Evolutionary conservation across 371 early-diverging fungal species (phyloP).

Genomic region (Nematocida homosporus): DNA sequence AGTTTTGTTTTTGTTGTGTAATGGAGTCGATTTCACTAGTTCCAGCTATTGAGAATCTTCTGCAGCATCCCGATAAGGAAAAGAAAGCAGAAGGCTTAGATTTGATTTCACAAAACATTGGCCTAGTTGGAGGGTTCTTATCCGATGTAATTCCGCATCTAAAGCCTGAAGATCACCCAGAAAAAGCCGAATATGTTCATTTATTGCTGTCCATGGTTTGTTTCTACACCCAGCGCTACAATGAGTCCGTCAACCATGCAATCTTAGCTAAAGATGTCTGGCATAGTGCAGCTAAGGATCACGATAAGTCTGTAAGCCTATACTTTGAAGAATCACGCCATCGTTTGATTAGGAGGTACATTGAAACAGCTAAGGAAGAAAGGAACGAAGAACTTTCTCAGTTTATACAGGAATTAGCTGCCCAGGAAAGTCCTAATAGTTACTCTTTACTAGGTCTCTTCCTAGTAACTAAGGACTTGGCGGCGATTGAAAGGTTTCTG

Average conservation of each 20-base stretch:
- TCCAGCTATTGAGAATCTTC: conserved; percentile 45
- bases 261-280: conserved; percentile 38
- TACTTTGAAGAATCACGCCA: conserved; percentile 51
- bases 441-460: conserved; percentile 36
- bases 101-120: conserved; percentile 35
- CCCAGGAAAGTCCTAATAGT: background rate
- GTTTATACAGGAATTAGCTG: conserved; percentile 13
- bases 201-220: conserved; percentile 42
- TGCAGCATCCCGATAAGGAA: conserved; percentile 11
- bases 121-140: conserved; percentile 23
- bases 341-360: conserved; percentile 49
- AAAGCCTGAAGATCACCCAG: background rate
- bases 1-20: conserved; percentile 31
- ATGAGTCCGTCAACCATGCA: conserved; percentile 16
- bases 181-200: conserved; percentile 22
- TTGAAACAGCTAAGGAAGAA: background rate
- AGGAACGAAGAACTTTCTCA: background rate
- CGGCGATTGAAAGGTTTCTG: conserved; percentile 15
- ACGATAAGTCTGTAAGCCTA: conserved; percentile 7
- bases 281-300: conserved; percentile 1
- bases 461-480: conserved; percentile 20
- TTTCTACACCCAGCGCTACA: conserved; percentile 51
- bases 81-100: conserved; percentile 42
- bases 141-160: conserved; percentile 9
- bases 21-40: conserved; percentile 55